Evolutionary conservation across 225 moss, liverwort and hornwort species (phyloP).

Genomic region (Takakia lepidozioides): DNA sequence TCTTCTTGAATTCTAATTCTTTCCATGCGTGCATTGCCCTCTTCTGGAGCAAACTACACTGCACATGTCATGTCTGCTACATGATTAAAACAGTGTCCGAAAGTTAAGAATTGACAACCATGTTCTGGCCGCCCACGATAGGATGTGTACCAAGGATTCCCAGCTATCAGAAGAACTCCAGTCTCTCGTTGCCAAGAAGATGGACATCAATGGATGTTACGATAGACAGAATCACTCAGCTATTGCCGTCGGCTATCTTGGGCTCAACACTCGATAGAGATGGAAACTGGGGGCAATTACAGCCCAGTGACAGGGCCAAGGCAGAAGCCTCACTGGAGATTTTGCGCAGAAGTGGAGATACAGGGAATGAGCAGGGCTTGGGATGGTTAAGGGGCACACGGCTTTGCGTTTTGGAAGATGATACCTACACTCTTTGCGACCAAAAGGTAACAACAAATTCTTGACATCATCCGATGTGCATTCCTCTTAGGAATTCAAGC

Average conservation of each 20-base stretch:
- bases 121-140: too few relatives aligned
- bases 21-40: too few relatives aligned
- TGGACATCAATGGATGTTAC: slow-evolving; percentile 47
- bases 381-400: slow-evolving; percentile 19
- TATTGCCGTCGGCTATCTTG: slow-evolving; percentile 21
- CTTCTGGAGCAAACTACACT: too few relatives aligned
- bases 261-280: slow-evolving; percentile 18
- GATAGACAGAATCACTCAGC: slow-evolving; percentile 24
- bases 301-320: slow-evolving; percentile 1
- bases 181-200: slow-evolving; percentile 29
- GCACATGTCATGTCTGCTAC: too few relatives aligned
- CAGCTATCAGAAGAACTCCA: slow-evolving; percentile 23
- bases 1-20: too few relatives aligned
- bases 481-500: too few relatives aligned
- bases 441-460: slow-evolving; percentile 22
- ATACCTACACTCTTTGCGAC: slow-evolving; percentile 31
- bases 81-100: too few relatives aligned
- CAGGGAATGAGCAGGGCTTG: too few relatives aligned
- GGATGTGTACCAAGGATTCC: slow-evolving; percentile 24
- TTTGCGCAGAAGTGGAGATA: slow-evolving; percentile 18
- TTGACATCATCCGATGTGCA: too few relatives aligned
- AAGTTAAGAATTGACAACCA: too few relatives aligned
- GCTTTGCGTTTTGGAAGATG: slow-evolving; percentile 35
- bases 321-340: slow-evolving; percentile 28
- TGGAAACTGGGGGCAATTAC: slow-evolving; percentile 9